Base-by-base conservation (phyloP, 805 yeast genomes). In the Schwanniomyces polymorphus region DNA sequence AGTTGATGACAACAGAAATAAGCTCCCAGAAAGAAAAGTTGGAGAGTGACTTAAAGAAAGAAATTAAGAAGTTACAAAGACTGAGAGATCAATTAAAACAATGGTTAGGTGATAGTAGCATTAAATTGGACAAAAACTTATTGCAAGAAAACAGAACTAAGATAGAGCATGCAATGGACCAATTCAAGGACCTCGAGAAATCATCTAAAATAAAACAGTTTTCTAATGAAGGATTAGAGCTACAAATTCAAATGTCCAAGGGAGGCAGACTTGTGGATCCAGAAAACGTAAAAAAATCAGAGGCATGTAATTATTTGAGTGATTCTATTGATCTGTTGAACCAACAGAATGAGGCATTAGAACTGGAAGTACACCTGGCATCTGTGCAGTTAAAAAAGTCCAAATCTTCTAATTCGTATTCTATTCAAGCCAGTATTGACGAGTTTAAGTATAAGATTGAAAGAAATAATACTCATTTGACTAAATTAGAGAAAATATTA, bases 11-110 rank as follows among this genome's bases (percentile, higher is more conserved):
- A 43, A 82, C 95, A 42, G 91, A 90, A 52, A 86, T 86, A 57
- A 86, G 82, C 54, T 84, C 96, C 2, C 97, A 91, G 64, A 88
- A 92, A 71, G 98, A 92, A 64, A 92, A 92, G 66, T 77, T 94
- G 48, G 99, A 94, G 65, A 79, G 84, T 51, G 99, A 92, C 64
- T 75, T 92, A 63, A 91, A 94, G 71, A 85, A 94, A 59, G 98
- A 94, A 67, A 91, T 94, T 68, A 92, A 94, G 68, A 92, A 91
- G 67, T 76, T 92, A 48, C 99, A 92, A 64, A 82, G 97, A 64
- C 84, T 86, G 57, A 80, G 98, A 63, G 99, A 92, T 67, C 98
- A 91, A 71, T 88, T 92, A 58, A 92, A 92, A 70, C 87, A 88
- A 47, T 92, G 99, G 99, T 71, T 91, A 63, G 82, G 92, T 38